Percentiles rank a stretch among this genome's conserved stretches.
Evolutionary conservation across 1,284 basidiomycete genomes (phyloP).

Genomic region (Boletellus sp.): DNA sequence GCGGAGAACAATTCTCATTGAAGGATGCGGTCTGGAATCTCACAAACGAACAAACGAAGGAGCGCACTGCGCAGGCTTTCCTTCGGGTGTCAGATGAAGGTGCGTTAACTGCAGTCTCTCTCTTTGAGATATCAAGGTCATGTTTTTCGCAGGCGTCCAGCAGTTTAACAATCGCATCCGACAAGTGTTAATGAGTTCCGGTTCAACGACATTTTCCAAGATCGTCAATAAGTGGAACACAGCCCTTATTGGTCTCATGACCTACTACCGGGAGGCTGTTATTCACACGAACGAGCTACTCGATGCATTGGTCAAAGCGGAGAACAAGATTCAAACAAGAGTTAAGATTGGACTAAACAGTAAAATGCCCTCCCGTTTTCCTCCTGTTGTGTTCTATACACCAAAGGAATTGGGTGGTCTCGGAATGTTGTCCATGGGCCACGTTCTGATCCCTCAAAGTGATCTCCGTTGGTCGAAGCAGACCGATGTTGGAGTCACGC

Average conservation of each 20-base stretch:
- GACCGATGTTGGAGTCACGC: conserved; percentile 92
- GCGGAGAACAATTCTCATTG: conserved; percentile 93
- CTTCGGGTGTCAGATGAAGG: conserved; percentile 95
- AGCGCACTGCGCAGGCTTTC: conserved; percentile 96
- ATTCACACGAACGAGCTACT: conserved; percentile 96
- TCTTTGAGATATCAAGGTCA: conserved; percentile 17
- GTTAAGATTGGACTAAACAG: conserved; percentile 99
- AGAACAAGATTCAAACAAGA: conserved; percentile 98
- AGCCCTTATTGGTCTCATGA: conserved; percentile 91
- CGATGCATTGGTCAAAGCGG: conserved; percentile 92
- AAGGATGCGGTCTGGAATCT: conserved; percentile 98
- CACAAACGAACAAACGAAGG: conserved; percentile 94
- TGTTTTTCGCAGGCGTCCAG: conserved; percentile 67
- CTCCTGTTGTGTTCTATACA: conserved; percentile 94
- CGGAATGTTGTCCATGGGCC: conserved; percentile 99
- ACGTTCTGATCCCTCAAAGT: conserved; percentile 96
- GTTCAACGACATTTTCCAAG: conserved; percentile 98
- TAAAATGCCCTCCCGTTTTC: conserved; percentile 99
- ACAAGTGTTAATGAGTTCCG: conserved; percentile 98
- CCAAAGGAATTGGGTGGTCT: conserved; percentile 96
- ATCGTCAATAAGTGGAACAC: conserved; percentile 99
- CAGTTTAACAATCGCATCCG: conserved; percentile 96
- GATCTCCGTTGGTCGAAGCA: conserved; percentile 98
- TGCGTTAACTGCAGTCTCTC: conserved; percentile 21
- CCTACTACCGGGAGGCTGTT: conserved; percentile 99